Conservation (phyloP, 305 asterid species). For the Fraxinus velutina region DNA sequence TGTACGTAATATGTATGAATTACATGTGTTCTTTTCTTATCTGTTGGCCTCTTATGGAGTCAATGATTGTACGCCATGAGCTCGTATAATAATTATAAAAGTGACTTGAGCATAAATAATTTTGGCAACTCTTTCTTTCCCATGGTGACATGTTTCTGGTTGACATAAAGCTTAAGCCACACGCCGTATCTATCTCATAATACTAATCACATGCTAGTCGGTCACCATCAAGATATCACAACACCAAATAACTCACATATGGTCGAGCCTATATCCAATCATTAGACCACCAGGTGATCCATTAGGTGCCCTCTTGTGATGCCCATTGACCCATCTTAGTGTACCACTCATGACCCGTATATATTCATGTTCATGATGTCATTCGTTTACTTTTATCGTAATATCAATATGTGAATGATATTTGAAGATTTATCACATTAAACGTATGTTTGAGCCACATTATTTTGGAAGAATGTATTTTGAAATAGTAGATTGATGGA, state of each 20-base stretch:
- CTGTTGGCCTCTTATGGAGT: not conserved
- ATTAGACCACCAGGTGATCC: not conserved
- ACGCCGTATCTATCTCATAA: not conserved
- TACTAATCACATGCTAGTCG: not conserved
- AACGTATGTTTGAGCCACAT: too few species aligned
- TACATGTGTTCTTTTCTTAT: not conserved
- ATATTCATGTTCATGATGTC: not conserved
- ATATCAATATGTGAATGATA: not conserved
- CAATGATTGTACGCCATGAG: not conserved
- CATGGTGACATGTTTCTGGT: not conserved
- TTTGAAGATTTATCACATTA: not conserved
- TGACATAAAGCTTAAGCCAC: not conserved
- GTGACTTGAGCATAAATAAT: not conserved
- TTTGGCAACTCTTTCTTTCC: not conserved
- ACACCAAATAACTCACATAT: not conserved
- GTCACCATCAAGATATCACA: not conserved
- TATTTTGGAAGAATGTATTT: too few species aligned
- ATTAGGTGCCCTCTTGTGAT: not conserved
- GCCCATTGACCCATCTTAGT: not conserved
- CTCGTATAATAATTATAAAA: not conserved
- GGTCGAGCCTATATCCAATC: not conserved
- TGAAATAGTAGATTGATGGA: too few species aligned
- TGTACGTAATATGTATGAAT: not conserved
- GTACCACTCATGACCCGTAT: not conserved
- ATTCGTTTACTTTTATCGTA: too few species aligned